Percentiles rank a stretch among this genome's conserved stretches.
Evolutionary conservation across 108 stramenopile species (phyloP).

Genomic region (Mayamaea pseudoterrestris): DNA sequence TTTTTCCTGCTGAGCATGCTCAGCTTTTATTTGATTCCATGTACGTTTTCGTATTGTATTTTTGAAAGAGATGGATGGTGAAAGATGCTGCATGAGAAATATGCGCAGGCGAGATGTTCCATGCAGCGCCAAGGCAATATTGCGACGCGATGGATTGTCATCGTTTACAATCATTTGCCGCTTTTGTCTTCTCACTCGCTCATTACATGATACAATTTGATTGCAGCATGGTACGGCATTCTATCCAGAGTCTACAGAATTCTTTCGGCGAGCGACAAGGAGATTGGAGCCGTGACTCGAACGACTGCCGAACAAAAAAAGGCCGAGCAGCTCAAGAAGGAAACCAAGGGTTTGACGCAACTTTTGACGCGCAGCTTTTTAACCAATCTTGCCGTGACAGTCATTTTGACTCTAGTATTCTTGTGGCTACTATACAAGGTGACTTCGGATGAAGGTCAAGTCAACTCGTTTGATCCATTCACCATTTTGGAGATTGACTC

Average conservation of each 20-base stretch:
- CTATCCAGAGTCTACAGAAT: slow-evolving; percentile 37
- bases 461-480: slow-evolving; percentile 91
- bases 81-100: neutral
- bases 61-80: neutral
- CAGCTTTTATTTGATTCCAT: slow-evolving; percentile 81
- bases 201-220: too few relatives aligned
- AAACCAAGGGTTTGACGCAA: slow-evolving; percentile 44
- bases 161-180: too few relatives aligned
- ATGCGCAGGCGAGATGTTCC: slow-evolving; percentile 5
- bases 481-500: slow-evolving; percentile 73
- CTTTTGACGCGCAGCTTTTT: slow-evolving; percentile 50
- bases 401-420: slow-evolving; percentile 50
- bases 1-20: slow-evolving; percentile 84
- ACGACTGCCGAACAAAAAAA: slow-evolving; percentile 79
- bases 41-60: slow-evolving; percentile 28
- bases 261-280: slow-evolving; percentile 51
- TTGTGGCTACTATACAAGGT: slow-evolving; percentile 53
- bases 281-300: slow-evolving; percentile 72
- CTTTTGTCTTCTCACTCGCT: too few relatives aligned
- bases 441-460: slow-evolving; percentile 64
- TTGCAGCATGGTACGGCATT: slow-evolving; percentile 75
- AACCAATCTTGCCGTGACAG: slow-evolving; percentile 52
- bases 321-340: slow-evolving; percentile 67
- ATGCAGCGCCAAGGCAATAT: neutral
- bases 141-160: neutral